Conservation (phyloP, 164 flowering plant species). For the Stephania cephalantha region DNA sequence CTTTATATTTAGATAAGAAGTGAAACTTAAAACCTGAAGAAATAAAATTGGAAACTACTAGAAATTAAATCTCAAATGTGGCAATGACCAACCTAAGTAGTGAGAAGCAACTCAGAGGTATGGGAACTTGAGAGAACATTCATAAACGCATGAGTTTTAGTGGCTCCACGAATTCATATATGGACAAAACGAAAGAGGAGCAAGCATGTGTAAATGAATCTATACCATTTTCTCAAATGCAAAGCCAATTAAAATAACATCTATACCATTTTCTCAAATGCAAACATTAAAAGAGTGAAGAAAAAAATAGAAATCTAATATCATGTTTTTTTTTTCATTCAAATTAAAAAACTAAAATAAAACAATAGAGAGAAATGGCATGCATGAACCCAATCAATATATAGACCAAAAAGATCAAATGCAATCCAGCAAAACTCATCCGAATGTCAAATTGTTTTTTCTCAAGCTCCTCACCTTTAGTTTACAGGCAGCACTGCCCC, state of each 20-base stretch:
- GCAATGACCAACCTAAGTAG: no score
- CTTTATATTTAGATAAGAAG: no score
- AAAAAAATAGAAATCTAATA: background rate
- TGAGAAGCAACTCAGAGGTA: no score
- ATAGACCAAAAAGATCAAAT: background rate
- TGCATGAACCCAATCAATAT: background rate
- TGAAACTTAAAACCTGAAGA: no score
- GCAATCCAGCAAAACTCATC: background rate
- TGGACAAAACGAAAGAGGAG: background rate
- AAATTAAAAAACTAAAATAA: background rate
- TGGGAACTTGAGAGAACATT: no score
- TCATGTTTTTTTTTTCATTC: background rate
- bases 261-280: background rate
- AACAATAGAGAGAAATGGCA: background rate
- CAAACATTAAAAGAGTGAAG: background rate
- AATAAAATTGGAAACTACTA: no score
- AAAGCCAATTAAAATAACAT: background rate
- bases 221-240: background rate
- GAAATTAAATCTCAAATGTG: no score
- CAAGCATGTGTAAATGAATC: background rate
- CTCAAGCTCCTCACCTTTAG: slow-evolving; percentile 43
- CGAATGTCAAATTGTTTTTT: background rate
- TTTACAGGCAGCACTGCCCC: slow-evolving; percentile 40
- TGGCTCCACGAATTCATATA: background rate
- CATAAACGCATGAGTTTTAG: no score